Conservation (phyloP, 164 flowering plant species). For the Saururus chinensis region DNA sequence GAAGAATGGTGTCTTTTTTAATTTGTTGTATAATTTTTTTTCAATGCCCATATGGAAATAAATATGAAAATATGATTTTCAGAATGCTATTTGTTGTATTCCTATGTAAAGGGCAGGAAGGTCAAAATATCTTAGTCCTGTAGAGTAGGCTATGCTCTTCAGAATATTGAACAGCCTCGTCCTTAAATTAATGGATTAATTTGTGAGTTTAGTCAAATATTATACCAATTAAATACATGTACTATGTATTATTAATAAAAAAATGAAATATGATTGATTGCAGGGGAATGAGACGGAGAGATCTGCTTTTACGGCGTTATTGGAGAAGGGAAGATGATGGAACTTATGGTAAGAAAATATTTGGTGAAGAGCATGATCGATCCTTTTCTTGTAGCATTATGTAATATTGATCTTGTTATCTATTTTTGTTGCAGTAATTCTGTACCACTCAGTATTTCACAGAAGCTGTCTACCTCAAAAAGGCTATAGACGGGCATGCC, state of each 20-base stretch:
- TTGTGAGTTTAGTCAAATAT: no score
- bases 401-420: not conserved
- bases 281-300: slow-evolving; percentile 92
- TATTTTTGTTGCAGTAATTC: slow-evolving; percentile 49
- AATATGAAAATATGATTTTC: not conserved
- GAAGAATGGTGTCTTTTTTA: not conserved
- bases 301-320: slow-evolving; percentile 64
- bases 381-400: not conserved
- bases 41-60: not conserved
- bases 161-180: no score
- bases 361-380: not conserved
- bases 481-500: slow-evolving; percentile 82
- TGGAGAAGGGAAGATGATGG: slow-evolving; percentile 99
- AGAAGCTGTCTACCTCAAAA: slow-evolving; percentile 47
- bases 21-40: no score
- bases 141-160: not conserved
- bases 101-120: not conserved
- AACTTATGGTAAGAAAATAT: slow-evolving; percentile 58
- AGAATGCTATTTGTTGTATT: not conserved
- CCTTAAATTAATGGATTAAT: no score
- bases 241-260: no score
- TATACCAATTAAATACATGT: no score
- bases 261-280: slow-evolving; percentile 1
- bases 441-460: slow-evolving; percentile 83
- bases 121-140: not conserved